A percentile compares a stretch with the other conserved stretches of the same genome.
Conservation (phyloP, 2,329 filamentous ascomycete species). For the Harringtonia aguacate region DNA sequence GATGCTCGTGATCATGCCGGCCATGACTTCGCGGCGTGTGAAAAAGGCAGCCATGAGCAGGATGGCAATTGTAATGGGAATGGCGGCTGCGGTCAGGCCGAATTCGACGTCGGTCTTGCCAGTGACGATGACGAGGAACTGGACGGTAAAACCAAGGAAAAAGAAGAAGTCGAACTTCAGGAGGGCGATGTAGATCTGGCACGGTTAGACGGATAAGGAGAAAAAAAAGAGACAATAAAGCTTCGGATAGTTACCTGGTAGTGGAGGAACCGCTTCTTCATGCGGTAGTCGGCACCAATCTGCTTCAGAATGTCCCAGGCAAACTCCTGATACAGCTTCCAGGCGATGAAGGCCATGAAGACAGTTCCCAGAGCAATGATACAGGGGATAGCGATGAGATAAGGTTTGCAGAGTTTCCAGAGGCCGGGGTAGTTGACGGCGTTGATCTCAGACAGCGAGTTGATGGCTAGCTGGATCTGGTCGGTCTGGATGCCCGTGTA, state of each 20-base stretch:
- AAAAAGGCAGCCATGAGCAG: constrained; percentile 77
- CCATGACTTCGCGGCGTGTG: constrained; percentile 69
- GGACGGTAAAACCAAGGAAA: constrained; percentile 96
- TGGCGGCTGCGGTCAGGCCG: constrained; percentile 75
- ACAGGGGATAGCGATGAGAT: constrained; percentile 74
- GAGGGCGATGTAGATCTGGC: constrained; percentile 88
- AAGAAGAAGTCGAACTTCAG: constrained; percentile 99
- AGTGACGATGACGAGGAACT: constrained; percentile 89
- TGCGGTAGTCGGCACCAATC: constrained; percentile 90
- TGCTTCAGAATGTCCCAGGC: constrained; percentile 99
- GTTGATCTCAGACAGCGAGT: constrained; percentile 40
- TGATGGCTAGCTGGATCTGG: constrained; percentile 70
- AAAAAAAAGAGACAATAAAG: not conserved
- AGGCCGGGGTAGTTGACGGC: constrained; percentile 31
- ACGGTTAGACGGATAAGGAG: constrained; percentile 12
- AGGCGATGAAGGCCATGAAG: constrained; percentile 65
- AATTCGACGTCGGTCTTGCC: constrained; percentile 62
- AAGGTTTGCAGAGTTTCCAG: constrained; percentile 61
- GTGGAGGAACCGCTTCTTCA: constrained; percentile 93
- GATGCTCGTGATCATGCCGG: constrained; percentile 70
- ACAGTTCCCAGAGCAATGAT: constrained; percentile 70
- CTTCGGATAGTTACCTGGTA: constrained; percentile 64
- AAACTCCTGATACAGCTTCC: constrained; percentile 97
- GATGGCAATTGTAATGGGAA: constrained; percentile 84
- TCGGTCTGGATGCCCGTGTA: constrained; percentile 91